Evolutionary conservation across 1,139 yeast genomes (phyloP), one percentile per base, ranked within the genome.

Genomic region (Yamadazyma triangularis): DNA sequence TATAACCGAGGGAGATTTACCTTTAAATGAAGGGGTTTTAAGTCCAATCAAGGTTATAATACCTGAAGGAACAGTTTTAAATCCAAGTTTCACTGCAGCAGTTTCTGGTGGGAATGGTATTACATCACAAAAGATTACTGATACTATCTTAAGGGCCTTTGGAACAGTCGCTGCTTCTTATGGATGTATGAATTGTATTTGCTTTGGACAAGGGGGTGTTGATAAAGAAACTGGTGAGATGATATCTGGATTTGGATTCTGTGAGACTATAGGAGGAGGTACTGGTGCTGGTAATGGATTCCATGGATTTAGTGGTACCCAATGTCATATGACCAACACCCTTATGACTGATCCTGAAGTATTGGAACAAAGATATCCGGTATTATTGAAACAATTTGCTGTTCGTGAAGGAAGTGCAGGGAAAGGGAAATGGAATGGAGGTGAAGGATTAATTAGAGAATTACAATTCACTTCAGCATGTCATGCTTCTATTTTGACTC

Each of bases 121-220:
- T 47, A 67, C 73, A 1, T 64, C 74, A 4, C 74, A 68, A 40
- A 57, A 70, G 42, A 53, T 64, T 29, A 64, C 72, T 1, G 91
- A 82, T 51, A 84, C 78, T 4, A 69, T 82, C 27, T 61, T 82
- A 50, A 73, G 73, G 43, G 85, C 89, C 0, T 80, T 81, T 47
- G 64, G 70, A 28, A 78, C 80, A 6, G 78, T 78, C 53, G 91
- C 65, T 3, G 64, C 63, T 10, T 59, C 65, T 4, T 64, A 59
- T 33, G 62, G 64, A 4, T 44, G 48, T 36, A 53, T 66, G 58
- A 65, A 66, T 41, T 61, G 65, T 37, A 52, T 66, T 36, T 61
- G 67, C 20, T 66, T 66, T 46, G 74, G 73, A 22, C 58, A 57
- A 29, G 72, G 72, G 31, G 69, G 69, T 34, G 29, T 36, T 6